A percentile compares a stretch with the other conserved stretches of the same genome.
phyloP scores from a whole-genome alignment of 257 asterid species.

The Solanum sparsipilum region DNA sequence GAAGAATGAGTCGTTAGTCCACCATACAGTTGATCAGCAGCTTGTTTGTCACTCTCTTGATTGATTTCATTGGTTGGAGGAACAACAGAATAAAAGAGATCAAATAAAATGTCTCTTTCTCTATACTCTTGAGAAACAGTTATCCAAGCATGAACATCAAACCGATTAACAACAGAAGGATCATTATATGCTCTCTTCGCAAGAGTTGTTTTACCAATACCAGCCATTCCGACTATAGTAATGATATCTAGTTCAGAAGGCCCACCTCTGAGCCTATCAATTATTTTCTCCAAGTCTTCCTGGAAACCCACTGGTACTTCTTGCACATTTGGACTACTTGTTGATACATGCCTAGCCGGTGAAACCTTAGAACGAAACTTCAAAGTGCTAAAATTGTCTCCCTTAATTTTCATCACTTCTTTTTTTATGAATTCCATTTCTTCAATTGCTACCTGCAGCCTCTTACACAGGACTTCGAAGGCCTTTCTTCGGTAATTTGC shows the following conservation, averaged over 20 bases:
- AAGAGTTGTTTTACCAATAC: constrained; percentile 12
- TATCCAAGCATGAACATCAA: constrained; percentile 21
- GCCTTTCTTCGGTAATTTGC: neutral
- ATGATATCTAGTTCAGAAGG: constrained; percentile 5
- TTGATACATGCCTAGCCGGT: neutral
- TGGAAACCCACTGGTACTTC: constrained; percentile 11
- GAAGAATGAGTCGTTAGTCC: neutral
- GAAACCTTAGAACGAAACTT: neutral
- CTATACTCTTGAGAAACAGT: constrained; percentile 19
- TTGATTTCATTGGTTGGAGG: neutral
- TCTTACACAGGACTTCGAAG: neutral
- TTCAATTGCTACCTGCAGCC: neutral
- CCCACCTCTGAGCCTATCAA: constrained; percentile 8
- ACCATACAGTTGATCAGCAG: neutral
- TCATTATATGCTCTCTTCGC: constrained; percentile 14
- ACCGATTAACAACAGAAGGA: constrained; percentile 6
- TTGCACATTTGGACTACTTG: constrained; percentile 1
- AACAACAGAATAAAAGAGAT: constrained; percentile 2
- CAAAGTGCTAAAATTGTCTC: neutral
- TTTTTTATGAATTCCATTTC: constrained; percentile 2
- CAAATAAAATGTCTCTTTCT: neutral
- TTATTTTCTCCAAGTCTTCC: constrained; percentile 10
- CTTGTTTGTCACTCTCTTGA: neutral
- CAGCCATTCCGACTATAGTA: constrained; percentile 18
- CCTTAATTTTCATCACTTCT: neutral